Percentiles rank a stretch among this genome's conserved stretches.
Conservation (phyloP, 2,329 filamentous ascomycete species). For the Aciculosporium take region DNA sequence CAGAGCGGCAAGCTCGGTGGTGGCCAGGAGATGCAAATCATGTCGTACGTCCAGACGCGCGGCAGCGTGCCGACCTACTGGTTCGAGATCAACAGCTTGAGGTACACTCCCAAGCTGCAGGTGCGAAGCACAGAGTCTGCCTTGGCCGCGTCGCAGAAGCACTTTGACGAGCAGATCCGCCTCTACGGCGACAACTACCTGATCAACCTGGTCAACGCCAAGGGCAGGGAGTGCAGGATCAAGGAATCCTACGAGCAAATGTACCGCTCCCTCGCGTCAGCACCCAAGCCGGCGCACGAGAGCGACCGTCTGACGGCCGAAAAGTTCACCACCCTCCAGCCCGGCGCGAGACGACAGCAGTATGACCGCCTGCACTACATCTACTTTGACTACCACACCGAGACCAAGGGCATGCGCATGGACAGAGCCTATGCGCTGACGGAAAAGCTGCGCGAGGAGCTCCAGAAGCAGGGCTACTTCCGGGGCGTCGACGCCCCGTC, state of each 20-base stretch:
- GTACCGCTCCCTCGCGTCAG: conserved; percentile 59
- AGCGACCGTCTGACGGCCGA: conserved; percentile 55
- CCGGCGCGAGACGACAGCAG: conserved; percentile 39
- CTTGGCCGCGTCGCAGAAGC: conserved; percentile 61
- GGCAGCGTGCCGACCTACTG: conserved; percentile 93
- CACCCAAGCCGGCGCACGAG: conserved; percentile 51
- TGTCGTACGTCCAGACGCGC: conserved; percentile 92
- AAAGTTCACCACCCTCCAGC: conserved; percentile 68
- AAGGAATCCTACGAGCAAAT: conserved; percentile 92
- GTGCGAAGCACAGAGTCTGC: conserved; percentile 74
- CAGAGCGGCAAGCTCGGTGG: conserved; percentile 55
- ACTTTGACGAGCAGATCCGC: conserved; percentile 87
- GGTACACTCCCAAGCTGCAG: conserved; percentile 82
- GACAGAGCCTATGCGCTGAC: conserved; percentile 79
- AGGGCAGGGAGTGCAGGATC: conserved; percentile 74
- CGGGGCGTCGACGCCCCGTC: conserved; percentile 76
- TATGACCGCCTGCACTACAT: conserved; percentile 86
- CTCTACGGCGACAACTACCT: conserved; percentile 95
- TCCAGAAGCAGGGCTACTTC: conserved; percentile 80
- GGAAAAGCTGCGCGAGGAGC: conserved; percentile 62
- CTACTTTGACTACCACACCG: conserved; percentile 97
- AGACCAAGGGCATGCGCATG: conserved; percentile 91
- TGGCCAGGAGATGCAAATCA: conserved; percentile 66
- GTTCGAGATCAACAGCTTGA: conserved; percentile 87
- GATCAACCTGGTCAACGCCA: conserved; percentile 94